Evolutionary conservation across 768 basidiomycete species (phyloP).

Genomic region (Boletus rubroflammeus): DNA sequence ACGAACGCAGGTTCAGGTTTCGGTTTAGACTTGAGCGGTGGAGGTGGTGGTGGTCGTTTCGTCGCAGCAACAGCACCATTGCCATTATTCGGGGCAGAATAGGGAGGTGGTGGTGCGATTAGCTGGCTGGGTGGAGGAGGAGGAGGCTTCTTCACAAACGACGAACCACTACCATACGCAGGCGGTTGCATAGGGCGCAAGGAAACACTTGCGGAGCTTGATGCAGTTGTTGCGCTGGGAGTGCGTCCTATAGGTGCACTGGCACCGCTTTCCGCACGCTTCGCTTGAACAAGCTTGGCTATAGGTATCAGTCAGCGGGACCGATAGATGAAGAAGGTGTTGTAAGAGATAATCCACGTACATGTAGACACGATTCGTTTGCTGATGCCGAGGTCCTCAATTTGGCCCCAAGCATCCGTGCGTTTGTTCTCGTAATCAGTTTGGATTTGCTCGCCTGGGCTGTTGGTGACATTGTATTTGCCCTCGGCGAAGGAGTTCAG

Average conservation of each 20-base stretch:
- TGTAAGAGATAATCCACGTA: conserved; percentile 37
- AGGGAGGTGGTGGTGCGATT: conserved; percentile 45
- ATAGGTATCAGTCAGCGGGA: conserved; percentile 11
- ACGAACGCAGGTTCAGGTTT: conserved; percentile 58
- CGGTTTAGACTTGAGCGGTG: conserved; percentile 86
- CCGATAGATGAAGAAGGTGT: not conserved
- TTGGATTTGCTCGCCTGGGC: conserved; percentile 66
- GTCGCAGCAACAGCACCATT: conserved; percentile 35
- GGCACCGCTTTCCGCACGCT: conserved; percentile 34
- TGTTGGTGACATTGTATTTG: conserved; percentile 69
- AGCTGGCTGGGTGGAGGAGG: conserved; percentile 33
- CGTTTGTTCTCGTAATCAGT: conserved; percentile 74
- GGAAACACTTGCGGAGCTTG: conserved; percentile 26
- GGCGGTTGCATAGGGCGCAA: conserved; percentile 27
- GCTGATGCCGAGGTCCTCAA: conserved; percentile 78
- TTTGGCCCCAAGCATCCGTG: conserved; percentile 74
- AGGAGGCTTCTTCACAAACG: conserved; percentile 42
- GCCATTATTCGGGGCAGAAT: conserved; percentile 20
- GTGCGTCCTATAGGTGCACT: conserved; percentile 36
- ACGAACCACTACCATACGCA: conserved; percentile 19
- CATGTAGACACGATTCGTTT: conserved; percentile 85
- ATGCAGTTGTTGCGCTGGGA: conserved; percentile 22
- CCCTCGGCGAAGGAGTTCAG: conserved; percentile 80
- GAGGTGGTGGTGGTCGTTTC: conserved; percentile 87
- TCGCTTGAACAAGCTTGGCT: conserved; percentile 69